Evolutionary conservation across 1,284 basidiomycete species (phyloP).

Genomic region (Meira miltonrushii): DNA sequence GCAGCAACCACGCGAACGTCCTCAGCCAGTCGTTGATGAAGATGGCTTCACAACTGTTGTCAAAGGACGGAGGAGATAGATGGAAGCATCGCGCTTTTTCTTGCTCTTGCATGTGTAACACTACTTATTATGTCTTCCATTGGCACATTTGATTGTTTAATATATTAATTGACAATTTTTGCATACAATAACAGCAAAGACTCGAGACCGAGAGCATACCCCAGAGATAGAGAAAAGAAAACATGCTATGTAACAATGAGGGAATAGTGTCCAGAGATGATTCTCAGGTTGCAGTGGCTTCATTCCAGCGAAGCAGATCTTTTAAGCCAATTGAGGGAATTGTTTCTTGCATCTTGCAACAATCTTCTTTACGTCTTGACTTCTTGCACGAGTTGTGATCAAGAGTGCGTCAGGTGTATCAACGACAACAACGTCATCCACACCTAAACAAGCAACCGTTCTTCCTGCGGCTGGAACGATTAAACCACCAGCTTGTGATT

Average conservation of each 20-base stretch:
- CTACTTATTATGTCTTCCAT: not conserved
- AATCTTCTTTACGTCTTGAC: conserved; percentile 52
- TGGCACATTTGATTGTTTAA: too few relatives aligned
- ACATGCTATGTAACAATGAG: too few relatives aligned
- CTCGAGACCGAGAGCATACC: too few relatives aligned
- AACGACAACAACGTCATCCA: conserved; percentile 52
- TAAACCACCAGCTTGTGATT: conserved; percentile 48
- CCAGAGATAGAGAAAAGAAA: too few relatives aligned
- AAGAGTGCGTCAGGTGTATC: conserved; percentile 50
- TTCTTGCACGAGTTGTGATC: conserved; percentile 48
- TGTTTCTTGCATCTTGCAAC: conserved; percentile 42
- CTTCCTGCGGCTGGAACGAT: conserved; percentile 25
- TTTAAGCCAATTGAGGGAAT: conserved; percentile 2
- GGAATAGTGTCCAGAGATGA: too few relatives aligned
- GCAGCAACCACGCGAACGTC: conserved; percentile 14
- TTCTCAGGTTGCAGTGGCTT: too few relatives aligned
- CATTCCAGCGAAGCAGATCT: not conserved
- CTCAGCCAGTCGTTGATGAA: conserved; percentile 35
- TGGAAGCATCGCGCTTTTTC: not conserved
- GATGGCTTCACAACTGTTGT: conserved; percentile 47
- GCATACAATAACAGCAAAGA: too few relatives aligned
- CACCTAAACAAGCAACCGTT: conserved; percentile 48
- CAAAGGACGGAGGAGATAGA: not conserved
- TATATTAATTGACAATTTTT: too few relatives aligned
- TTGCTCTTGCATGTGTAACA: not conserved